Evolutionary conservation across 2,329 filamentous ascomycete genomes (phyloP), one percentile per base, ranked within the genome.

Genomic region (Parafenestella ontariensis): DNA sequence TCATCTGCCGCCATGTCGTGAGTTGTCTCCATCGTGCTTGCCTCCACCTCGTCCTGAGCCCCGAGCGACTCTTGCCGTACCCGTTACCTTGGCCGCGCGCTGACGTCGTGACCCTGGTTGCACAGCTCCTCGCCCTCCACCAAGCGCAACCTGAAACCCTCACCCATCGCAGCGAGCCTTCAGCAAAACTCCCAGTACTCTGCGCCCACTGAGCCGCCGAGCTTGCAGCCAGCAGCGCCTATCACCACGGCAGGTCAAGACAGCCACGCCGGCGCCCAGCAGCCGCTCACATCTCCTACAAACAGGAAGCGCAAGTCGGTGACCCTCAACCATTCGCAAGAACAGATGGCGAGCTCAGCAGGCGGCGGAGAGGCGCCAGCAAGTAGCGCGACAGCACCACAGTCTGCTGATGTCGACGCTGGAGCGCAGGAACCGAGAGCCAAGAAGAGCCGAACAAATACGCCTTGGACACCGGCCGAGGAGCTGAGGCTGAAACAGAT

Each of bases 391-490:
- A 65, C 71, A 36, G 50, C 64, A 54, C 62, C 66, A 18, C 59
- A 56, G n/a, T 52, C 48, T 37, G 55, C 61, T 11, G 62, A 70
- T 17, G 52, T 51, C 18, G 70, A 74, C 23, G 46, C 62, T 47
- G 45, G 62, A 4, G 52, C 58, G 10, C 73, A 69, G 58, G 76
- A 75, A 61, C 76, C 65, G 52, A 71, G 82, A 6, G 82, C 85
- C 43, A 99, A 98, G 81, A 97, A 97, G 81, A 95, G 92, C 69
- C 85, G 95, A 56, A 98, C 95, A n/a, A 99, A 99, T 74, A 99
- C 95, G 2, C 95, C 95, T 0, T 99, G 95, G 95, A 97, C 93
- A 1, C 91, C 94, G 2, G 90, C 90, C 29, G 95, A 99, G 76
- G 95, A 99, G 77, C 87, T 94, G 73, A 84, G 92, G 41, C 81